Evolutionary conservation across 75 land plant genomes (phyloP).

Genomic region (Gnetum montanum): DNA sequence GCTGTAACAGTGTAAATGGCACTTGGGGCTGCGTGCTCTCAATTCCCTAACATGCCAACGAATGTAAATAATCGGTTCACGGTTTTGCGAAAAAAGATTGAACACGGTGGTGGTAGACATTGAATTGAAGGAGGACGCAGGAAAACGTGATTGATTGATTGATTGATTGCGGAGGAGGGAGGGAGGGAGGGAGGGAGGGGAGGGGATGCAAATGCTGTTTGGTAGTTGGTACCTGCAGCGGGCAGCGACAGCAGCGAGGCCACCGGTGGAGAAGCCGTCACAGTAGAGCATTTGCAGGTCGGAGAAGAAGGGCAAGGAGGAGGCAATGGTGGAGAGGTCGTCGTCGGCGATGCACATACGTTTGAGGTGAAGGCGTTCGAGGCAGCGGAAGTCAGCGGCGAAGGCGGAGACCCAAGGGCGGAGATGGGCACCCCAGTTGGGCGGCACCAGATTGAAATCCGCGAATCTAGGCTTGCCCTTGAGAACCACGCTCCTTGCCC

Average conservation of each 20-base stretch:
- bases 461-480: conserved; percentile 83
- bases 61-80: too few relatives aligned
- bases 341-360: conserved; percentile 66
- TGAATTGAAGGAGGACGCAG: too few relatives aligned
- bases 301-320: conserved; percentile 35
- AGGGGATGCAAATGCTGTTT: too few relatives aligned
- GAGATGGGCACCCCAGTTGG: conserved; percentile 72
- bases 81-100: too few relatives aligned
- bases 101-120: too few relatives aligned
- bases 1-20: too few relatives aligned
- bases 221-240: conserved; percentile 69
- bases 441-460: conserved; percentile 72
- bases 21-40: too few relatives aligned
- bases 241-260: conserved; percentile 47
- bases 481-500: conserved; percentile 31
- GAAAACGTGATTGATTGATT: too few relatives aligned
- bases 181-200: too few relatives aligned
- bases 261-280: conserved; percentile 81
- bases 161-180: too few relatives aligned
- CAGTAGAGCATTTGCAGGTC: conserved; percentile 57
- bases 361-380: conserved; percentile 66
- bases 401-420: conserved; percentile 59
- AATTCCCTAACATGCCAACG: too few relatives aligned
- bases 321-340: conserved; percentile 39
- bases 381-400: conserved; percentile 33